Evolutionary conservation across 1,139 yeast species (phyloP).

Genomic region (Protomyces arabidopsidicola): DNA sequence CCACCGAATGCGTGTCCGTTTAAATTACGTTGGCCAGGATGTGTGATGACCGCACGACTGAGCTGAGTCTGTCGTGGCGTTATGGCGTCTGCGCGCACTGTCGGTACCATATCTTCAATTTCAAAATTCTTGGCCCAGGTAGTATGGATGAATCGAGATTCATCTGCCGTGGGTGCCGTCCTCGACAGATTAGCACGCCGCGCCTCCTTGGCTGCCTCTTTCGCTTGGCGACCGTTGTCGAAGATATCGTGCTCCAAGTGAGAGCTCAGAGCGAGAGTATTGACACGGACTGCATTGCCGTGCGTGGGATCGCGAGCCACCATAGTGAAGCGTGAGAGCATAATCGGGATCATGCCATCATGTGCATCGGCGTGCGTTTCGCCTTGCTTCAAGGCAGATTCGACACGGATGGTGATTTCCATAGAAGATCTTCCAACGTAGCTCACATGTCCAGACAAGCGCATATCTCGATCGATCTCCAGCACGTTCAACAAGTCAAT

Average conservation of each 20-base stretch:
- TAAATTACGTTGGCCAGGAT: constrained; percentile 23
- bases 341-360: constrained; percentile 48
- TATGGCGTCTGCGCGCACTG: constrained; percentile 7
- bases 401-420: constrained; percentile 69
- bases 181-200: constrained; percentile 9
- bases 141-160: constrained; percentile 12
- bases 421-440: constrained; percentile 94
- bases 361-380: constrained; percentile 8
- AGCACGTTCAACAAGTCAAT: constrained; percentile 81
- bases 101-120: constrained; percentile 12
- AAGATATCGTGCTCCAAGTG: constrained; percentile 20
- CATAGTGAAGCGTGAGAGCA: constrained; percentile 88
- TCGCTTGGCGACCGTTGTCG: constrained; percentile 14
- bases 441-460: constrained; percentile 80
- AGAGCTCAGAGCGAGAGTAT: constrained; percentile 16
- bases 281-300: constrained; percentile 46
- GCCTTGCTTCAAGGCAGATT: constrained; percentile 41
- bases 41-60: constrained; percentile 14
- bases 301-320: constrained; percentile 92
- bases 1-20: constrained; percentile 26
- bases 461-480: constrained; percentile 69
- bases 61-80: constrained; percentile 22
- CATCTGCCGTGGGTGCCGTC: constrained; percentile 22
- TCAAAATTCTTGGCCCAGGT: constrained; percentile 19
- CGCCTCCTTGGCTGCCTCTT: constrained; percentile 10